Evolutionary conservation across 2,329 filamentous ascomycete species (phyloP).

Genomic region (Didymella exigua): DNA sequence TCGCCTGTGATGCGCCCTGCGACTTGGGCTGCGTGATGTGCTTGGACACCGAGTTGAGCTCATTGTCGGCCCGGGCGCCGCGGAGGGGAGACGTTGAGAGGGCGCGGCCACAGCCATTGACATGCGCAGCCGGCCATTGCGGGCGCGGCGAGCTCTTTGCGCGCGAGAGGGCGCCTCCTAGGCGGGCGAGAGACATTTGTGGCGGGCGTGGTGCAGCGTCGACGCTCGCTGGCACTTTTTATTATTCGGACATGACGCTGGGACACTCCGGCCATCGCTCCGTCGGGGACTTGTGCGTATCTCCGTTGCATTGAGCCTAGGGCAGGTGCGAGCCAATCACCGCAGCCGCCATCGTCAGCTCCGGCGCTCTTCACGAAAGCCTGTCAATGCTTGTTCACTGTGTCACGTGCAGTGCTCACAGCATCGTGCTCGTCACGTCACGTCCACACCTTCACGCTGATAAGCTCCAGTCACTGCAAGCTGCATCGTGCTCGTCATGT

Average conservation of each 20-base stretch:
- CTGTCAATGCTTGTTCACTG: background rate
- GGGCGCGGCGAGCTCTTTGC: slow-evolving; percentile 36
- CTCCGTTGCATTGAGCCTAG: background rate
- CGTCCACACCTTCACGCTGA: background rate
- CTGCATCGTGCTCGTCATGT: background rate
- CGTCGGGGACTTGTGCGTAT: slow-evolving; percentile 28
- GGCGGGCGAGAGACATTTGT: slow-evolving; percentile 44
- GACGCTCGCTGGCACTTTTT: slow-evolving; percentile 32
- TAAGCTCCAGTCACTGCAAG: no score
- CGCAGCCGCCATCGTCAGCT: slow-evolving; percentile 3
- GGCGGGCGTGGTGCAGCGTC: slow-evolving; percentile 28
- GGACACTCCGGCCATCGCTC: slow-evolving; percentile 5
- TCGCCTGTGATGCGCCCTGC: slow-evolving; percentile 96
- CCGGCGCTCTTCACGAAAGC: background rate
- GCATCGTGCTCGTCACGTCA: background rate
- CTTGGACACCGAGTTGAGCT: slow-evolving; percentile 77
- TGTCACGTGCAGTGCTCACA: background rate
- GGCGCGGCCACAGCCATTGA: slow-evolving; percentile 28
- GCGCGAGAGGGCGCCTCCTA: slow-evolving; percentile 43
- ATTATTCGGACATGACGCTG: slow-evolving; percentile 16
- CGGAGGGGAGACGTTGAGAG: slow-evolving; percentile 41
- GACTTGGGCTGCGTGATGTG: slow-evolving; percentile 95
- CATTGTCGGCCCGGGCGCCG: slow-evolving; percentile 43
- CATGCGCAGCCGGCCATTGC: slow-evolving; percentile 43
- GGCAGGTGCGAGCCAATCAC: slow-evolving; percentile 29